A percentile compares a stretch with the other conserved stretches of the same genome.
These are phyloP conservation scores for Pseudopithomyces maydicus DNA, from an alignment of 2,329 filamentous ascomycete species.

Conservation along the genomic window DNA sequence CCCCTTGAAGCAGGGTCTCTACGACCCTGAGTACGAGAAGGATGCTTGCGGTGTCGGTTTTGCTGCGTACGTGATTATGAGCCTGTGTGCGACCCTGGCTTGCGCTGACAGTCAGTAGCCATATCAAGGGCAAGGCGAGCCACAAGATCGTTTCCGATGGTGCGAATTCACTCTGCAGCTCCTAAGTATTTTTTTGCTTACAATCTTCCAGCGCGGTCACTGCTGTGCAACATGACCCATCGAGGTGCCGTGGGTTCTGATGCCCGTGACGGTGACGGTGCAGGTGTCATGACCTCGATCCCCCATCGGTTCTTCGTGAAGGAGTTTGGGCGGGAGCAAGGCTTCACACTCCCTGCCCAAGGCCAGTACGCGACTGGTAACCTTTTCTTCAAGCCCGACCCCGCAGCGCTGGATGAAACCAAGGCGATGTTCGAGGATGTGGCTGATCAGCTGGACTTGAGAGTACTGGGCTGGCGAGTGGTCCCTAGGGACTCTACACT, in stretches of 20 bases:
- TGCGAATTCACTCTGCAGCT: slow-evolving; percentile 50
- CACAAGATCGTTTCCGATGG: slow-evolving; percentile 99
- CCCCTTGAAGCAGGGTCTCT: slow-evolving; percentile 97
- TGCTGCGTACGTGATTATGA: slow-evolving; percentile 73
- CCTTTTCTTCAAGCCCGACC: slow-evolving; percentile 97
- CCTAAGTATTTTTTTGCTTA: slow-evolving; percentile 36
- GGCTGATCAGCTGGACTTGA: slow-evolving; percentile 83
- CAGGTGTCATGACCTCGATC: slow-evolving; percentile 99
- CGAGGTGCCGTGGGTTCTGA: slow-evolving; percentile 97
- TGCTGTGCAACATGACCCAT: slow-evolving; percentile 99
- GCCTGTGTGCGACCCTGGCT: not conserved
- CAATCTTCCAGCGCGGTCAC: slow-evolving; percentile 71
- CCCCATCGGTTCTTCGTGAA: slow-evolving; percentile 98
- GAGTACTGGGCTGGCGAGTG: slow-evolving; percentile 94
- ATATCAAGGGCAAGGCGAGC: slow-evolving; percentile 96
- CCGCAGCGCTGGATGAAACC: slow-evolving; percentile 86
- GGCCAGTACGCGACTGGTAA: slow-evolving; percentile 98
- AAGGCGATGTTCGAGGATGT: slow-evolving; percentile 93
- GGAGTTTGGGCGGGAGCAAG: slow-evolving; percentile 92
- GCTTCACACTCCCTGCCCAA: slow-evolving; percentile 80
- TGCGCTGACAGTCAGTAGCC: slow-evolving; percentile 59
- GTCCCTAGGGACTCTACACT: slow-evolving; percentile 92
- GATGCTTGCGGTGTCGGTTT: slow-evolving; percentile 99
- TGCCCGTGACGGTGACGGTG: slow-evolving; percentile 95
- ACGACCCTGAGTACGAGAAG: slow-evolving; percentile 94